phyloP scores from a whole-genome alignment of 306 rosid genomes.

The Cicer judaicum region DNA sequence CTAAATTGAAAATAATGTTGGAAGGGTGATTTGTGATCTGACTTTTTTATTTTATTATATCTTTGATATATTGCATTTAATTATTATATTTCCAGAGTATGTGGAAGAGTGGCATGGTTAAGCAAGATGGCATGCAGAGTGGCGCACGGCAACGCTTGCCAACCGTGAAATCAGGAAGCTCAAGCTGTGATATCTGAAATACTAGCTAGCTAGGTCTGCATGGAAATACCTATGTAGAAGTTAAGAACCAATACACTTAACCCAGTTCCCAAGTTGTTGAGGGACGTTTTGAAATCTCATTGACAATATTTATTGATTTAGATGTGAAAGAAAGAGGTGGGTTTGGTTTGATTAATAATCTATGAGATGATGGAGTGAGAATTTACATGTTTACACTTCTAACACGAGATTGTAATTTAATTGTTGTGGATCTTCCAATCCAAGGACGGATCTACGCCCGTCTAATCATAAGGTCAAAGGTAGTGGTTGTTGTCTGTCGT shows the following conservation, averaged over 20 bases:
- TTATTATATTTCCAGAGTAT: too few relatives aligned
- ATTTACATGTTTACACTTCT: background rate
- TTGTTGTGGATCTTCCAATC: background rate
- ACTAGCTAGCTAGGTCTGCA: background rate
- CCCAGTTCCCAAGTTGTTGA: background rate
- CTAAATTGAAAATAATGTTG: too few relatives aligned
- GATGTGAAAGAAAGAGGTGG: background rate
- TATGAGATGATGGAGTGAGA: background rate
- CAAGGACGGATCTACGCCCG: background rate
- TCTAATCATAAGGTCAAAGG: background rate
- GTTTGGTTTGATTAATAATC: slow-evolving; percentile 3
- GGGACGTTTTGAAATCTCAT: background rate
- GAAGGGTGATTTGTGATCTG: too few relatives aligned
- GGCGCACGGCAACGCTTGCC: slow-evolving; percentile 5
- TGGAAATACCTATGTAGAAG: background rate
- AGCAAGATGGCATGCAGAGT: background rate
- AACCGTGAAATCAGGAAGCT: background rate
- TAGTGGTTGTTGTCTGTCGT: background rate
- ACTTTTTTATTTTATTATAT: too few relatives aligned
- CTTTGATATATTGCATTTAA: too few relatives aligned
- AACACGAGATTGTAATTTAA: background rate
- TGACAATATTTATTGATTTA: background rate
- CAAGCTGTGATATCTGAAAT: background rate
- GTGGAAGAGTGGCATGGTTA: background rate
- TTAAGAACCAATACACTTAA: background rate